Conservation (phyloP, 192 early-diverging fungal genomes). For the Entomortierella parvispora region DNA sequence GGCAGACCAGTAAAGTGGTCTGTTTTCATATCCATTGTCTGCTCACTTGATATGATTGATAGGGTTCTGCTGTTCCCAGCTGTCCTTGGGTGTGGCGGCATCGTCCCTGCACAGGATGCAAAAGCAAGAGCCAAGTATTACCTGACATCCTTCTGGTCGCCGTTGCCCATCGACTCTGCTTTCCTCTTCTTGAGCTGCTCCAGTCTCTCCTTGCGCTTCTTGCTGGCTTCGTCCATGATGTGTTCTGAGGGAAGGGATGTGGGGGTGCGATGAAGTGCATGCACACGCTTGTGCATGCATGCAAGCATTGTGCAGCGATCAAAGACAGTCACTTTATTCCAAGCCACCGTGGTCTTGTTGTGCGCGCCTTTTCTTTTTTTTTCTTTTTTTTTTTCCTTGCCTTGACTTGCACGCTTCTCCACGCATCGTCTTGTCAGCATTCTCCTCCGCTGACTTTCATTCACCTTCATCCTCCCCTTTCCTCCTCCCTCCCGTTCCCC, state of each 20-base stretch:
- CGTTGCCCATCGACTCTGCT: conserved; percentile 28
- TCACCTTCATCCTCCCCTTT: not conserved
- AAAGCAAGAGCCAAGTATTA: not conserved
- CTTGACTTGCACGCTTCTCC: too few species aligned
- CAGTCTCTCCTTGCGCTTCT: conserved; percentile 74
- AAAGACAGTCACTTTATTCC: not conserved
- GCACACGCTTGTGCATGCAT: too few species aligned
- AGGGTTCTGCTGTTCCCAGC: not conserved
- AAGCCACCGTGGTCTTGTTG: too few species aligned
- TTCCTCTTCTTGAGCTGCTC: conserved; percentile 69
- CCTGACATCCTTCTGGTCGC: conserved; percentile 32
- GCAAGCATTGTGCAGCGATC: not conserved
- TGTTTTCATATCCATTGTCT: too few species aligned
- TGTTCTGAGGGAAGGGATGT: not conserved
- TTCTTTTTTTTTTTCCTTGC: conserved; percentile 2
- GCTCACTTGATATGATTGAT: too few species aligned
- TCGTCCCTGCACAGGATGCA: not conserved
- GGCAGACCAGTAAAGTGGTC: too few species aligned
- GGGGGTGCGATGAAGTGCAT: not conserved
- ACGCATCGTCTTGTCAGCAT: too few species aligned
- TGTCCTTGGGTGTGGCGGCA: not conserved
- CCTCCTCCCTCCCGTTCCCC: not conserved
- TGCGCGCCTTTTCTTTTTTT: not conserved
- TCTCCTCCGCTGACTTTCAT: not conserved
- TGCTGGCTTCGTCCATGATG: conserved; percentile 69